phyloP scores from a whole-genome alignment of 129 eudicot genomes.

The Rutidosis leptorrhynchoides region DNA sequence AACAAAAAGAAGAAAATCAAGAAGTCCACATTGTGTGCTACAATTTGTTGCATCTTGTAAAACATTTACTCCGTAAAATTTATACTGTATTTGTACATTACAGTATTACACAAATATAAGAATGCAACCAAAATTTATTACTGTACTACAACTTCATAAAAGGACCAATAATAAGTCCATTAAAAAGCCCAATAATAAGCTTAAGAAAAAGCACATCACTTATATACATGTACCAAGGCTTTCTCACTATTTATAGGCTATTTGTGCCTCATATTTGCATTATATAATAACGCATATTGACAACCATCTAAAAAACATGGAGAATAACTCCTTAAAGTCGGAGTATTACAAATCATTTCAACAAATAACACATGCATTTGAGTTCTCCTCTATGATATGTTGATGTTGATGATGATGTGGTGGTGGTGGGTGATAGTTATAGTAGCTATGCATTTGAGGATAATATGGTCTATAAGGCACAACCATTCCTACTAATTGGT shows the following conservation, averaged over 20 bases:
- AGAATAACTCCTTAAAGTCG: slow-evolving; percentile 32
- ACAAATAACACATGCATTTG: slow-evolving; percentile 69
- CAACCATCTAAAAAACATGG: slow-evolving; percentile 22
- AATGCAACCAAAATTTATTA: slow-evolving; percentile 17
- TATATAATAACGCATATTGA: slow-evolving; percentile 18
- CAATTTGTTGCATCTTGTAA: too few species aligned
- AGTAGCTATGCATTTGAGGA: slow-evolving; percentile 58
- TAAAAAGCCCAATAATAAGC: neutral
- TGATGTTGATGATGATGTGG: too few species aligned
- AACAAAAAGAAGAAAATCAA: too few species aligned
- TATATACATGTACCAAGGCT: slow-evolving; percentile 29
- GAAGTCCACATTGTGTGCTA: too few species aligned
- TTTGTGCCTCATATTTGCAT: slow-evolving; percentile 21
- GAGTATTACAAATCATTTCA: slow-evolving; percentile 22
- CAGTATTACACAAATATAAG: too few species aligned
- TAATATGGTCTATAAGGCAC: slow-evolving; percentile 76
- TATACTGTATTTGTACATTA: too few species aligned
- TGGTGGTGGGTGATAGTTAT: slow-evolving; percentile 53
- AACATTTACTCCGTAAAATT: too few species aligned
- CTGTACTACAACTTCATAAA: too few species aligned
- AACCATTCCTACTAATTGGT: slow-evolving; percentile 46
- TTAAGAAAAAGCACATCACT: neutral
- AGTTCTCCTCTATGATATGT: slow-evolving; percentile 87
- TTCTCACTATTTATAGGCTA: slow-evolving; percentile 22
- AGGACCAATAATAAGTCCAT: too few species aligned